phyloP scores from a whole-genome alignment of 2,329 filamentous ascomycete genomes.

The Nothophaeocryptopus gaeumannii region DNA sequence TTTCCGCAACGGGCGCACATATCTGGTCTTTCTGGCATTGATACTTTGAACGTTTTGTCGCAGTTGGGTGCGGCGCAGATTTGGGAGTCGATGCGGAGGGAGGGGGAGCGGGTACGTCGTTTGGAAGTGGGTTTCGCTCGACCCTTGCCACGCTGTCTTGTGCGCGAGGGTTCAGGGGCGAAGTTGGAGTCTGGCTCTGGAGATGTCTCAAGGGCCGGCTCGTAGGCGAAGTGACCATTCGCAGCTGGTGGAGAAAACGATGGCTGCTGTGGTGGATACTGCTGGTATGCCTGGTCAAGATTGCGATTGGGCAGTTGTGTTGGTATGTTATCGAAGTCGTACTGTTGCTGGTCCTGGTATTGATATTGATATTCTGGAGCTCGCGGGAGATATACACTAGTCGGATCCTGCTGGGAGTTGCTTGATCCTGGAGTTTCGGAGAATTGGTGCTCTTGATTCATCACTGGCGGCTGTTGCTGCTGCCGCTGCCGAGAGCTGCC shows the following conservation, averaged over 20 bases:
- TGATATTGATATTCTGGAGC: not conserved
- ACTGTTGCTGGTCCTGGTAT: constrained; percentile 1
- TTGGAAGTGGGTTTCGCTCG: not conserved
- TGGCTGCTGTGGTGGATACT: not conserved
- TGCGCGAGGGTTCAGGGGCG: not conserved
- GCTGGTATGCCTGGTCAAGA: constrained; percentile 4
- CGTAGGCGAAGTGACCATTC: not conserved
- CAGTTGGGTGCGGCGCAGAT: constrained; percentile 8
- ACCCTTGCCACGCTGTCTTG: no score
- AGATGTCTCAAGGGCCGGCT: constrained; percentile 1
- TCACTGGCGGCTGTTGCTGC: no score
- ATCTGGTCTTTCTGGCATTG: constrained; percentile 2
- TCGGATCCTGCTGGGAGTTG: no score
- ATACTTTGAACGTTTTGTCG: constrained; percentile 8
- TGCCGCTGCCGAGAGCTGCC: not conserved
- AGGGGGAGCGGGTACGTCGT: not conserved
- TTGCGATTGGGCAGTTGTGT: constrained; percentile 6
- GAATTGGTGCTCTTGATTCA: no score
- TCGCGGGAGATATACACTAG: not conserved
- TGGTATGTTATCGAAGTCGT: not conserved
- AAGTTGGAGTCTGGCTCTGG: constrained; percentile 3
- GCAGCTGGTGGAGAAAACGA: not conserved
- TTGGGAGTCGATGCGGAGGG: constrained; percentile 5
- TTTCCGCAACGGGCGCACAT: constrained; percentile 19
- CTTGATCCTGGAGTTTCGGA: no score